phyloP scores from a whole-genome alignment of 345 rosid species.

The Toxicodendron radicans region DNA sequence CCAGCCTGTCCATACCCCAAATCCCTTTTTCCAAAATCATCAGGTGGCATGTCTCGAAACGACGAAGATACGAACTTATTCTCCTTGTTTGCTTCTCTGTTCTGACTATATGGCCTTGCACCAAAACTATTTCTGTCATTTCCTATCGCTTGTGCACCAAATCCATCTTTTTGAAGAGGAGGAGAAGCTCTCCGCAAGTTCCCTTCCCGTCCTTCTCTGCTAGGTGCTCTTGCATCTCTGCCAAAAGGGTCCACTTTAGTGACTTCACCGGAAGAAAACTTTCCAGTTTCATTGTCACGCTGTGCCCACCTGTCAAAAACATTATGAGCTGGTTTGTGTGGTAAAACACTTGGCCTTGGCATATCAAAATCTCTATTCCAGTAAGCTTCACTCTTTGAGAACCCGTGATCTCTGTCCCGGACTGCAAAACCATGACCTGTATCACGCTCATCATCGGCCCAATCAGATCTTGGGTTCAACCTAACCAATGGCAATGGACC shows the following conservation, averaged over 20 bases:
- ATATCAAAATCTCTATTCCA: constrained; percentile 81
- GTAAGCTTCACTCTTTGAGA: constrained; percentile 56
- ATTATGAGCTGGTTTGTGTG: constrained; percentile 58
- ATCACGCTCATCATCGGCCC: constrained; percentile 99
- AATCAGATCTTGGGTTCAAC: constrained; percentile 87
- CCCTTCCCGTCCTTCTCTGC: constrained; percentile 66
- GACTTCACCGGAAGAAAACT: constrained; percentile 62
- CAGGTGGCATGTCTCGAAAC: constrained; percentile 46
- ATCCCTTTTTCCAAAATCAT: constrained; percentile 61
- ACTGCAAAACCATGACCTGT: constrained; percentile 69
- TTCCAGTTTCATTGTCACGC: constrained; percentile 64
- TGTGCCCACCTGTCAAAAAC: constrained; percentile 55
- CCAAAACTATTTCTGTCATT: constrained; percentile 43
- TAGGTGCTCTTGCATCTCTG: constrained; percentile 44
- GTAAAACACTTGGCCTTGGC: constrained; percentile 58
- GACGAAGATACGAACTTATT: constrained; percentile 46
- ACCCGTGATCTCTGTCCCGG: constrained; percentile 60
- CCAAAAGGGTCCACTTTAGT: constrained; percentile 39
- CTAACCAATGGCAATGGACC: constrained; percentile 79
- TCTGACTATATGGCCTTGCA: constrained; percentile 46
- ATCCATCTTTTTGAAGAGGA: constrained; percentile 46
- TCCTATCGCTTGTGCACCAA: constrained; percentile 42
- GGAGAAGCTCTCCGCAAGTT: constrained; percentile 72
- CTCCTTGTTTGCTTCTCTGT: constrained; percentile 55
- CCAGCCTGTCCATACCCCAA: constrained; percentile 52